Evolutionary conservation across 148 eudicot species (phyloP).

Genomic region (Polygonum maritimum): DNA sequence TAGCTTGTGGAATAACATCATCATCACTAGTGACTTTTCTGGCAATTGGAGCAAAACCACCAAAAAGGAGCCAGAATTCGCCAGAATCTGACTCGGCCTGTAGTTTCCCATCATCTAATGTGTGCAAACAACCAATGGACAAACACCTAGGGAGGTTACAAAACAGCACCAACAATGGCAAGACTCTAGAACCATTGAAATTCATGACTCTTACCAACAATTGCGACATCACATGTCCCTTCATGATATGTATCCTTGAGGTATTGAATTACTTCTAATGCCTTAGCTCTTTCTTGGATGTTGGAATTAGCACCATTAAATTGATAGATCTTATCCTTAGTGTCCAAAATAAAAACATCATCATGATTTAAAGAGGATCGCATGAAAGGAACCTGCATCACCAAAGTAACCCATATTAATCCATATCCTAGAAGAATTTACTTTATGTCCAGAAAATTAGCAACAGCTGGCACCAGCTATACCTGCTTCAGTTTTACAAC

Average conservation of each 20-base stretch:
- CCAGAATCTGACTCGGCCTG: conserved; percentile 98
- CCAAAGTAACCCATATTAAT: conserved; percentile 6
- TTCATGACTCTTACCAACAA: conserved; percentile 63
- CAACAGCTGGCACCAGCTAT: conserved; percentile 7
- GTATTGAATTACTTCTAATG: conserved; percentile 88
- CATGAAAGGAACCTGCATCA: conserved; percentile 85
- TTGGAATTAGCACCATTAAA: conserved; percentile 98
- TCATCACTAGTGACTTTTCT: conserved; percentile 84
- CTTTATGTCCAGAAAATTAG: background rate
- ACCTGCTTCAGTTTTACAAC: conserved; percentile 92
- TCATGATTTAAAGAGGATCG: conserved; percentile 95
- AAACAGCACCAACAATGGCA: background rate
- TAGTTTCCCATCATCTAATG: conserved; percentile 88
- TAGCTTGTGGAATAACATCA: conserved; percentile 70
- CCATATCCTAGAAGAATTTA: background rate
- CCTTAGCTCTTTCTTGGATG: conserved; percentile 98
- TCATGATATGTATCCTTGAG: conserved; percentile 87
- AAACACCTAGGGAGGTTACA: conserved; percentile 6
- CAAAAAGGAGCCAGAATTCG: conserved; percentile 96
- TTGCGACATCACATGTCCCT: conserved; percentile 83
- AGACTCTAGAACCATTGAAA: background rate
- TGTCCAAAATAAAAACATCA: conserved; percentile 92
- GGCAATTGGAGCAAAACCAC: conserved; percentile 98
- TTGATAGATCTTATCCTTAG: conserved; percentile 89
- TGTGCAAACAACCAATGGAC: background rate